Conservation (phyloP, 306 rosid genomes). For the Citrullus amarus region DNA sequence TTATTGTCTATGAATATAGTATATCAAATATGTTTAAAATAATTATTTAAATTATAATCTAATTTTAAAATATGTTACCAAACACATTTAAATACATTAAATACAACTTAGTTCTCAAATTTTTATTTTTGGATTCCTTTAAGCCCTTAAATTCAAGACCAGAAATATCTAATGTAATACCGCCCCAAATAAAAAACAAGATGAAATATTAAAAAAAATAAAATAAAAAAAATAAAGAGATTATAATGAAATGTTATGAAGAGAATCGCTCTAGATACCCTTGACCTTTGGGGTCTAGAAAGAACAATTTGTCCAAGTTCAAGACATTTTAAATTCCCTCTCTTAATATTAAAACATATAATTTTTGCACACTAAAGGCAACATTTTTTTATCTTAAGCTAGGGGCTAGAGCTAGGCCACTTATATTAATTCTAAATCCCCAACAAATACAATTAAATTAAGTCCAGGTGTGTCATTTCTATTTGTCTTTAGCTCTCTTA, state of each 20-base stretch:
- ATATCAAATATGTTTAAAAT: too few relatives aligned
- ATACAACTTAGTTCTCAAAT: too few relatives aligned
- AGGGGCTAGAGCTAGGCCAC: background rate
- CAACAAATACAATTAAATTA: background rate
- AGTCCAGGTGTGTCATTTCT: background rate
- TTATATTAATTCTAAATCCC: background rate
- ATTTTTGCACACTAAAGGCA: background rate
- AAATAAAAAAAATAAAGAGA: background rate
- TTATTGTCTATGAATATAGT: too few relatives aligned
- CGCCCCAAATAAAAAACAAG: background rate
- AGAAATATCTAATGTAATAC: background rate
- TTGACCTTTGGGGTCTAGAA: conserved; percentile 1
- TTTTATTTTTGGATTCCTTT: too few relatives aligned
- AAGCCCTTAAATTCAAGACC: too few relatives aligned
- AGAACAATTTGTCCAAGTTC: background rate
- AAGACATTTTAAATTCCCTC: background rate
- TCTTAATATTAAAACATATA: background rate
- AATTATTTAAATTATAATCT: too few relatives aligned
- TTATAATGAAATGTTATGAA: too few relatives aligned
- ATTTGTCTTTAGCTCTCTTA: background rate
- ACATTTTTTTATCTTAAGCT: background rate
- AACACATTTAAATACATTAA: too few relatives aligned
- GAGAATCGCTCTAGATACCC: background rate
- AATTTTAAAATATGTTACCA: too few relatives aligned
- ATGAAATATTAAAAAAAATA: background rate